A percentile compares a stretch with the other conserved stretches of the same genome.
Evolutionary conservation across 2,329 filamentous ascomycete genomes (phyloP).

Genomic region (Colletotrichum chlorophyti): DNA sequence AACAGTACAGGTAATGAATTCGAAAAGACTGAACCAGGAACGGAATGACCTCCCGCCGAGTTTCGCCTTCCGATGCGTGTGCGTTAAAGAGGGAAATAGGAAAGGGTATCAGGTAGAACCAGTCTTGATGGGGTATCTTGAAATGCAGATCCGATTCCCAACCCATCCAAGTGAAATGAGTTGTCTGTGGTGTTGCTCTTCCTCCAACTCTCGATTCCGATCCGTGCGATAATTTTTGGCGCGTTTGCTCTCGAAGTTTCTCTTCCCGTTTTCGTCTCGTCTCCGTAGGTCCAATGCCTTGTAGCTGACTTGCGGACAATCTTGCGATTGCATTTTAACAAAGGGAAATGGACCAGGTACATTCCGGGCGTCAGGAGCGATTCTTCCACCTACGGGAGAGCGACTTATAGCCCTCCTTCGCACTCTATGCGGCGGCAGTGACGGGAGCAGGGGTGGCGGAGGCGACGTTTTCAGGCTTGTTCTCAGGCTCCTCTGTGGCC

Average conservation of each 20-base stretch:
- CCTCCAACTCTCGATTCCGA: constrained; percentile 24
- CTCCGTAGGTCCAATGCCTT: too few species aligned
- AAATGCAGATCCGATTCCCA: constrained; percentile 63
- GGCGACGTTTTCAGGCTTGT: constrained; percentile 48
- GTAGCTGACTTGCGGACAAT: too few species aligned
- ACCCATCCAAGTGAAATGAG: constrained; percentile 29
- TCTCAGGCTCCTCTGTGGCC: constrained; percentile 44
- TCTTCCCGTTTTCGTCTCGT: too few species aligned
- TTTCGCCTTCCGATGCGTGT: constrained; percentile 29
- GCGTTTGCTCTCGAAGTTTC: too few species aligned
- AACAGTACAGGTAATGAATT: constrained; percentile 30
- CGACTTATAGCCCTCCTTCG: neutral
- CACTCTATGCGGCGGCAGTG: constrained; percentile 58
- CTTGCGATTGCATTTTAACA: too few species aligned
- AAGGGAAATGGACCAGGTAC: too few species aligned
- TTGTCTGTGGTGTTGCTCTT: constrained; percentile 27
- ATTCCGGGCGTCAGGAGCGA: constrained; percentile 8
- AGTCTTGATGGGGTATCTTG: constrained; percentile 63
- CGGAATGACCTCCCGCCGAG: constrained; percentile 26
- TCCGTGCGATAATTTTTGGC: constrained; percentile 19
- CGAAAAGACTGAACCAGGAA: constrained; percentile 28
- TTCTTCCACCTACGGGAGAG: constrained; percentile 7
- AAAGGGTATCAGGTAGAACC: constrained; percentile 44
- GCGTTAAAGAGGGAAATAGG: constrained; percentile 33
- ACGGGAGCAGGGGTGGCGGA: constrained; percentile 51